Conservation (phyloP, 352 stramenopile species). For the Thalassiosira hispida region DNA sequence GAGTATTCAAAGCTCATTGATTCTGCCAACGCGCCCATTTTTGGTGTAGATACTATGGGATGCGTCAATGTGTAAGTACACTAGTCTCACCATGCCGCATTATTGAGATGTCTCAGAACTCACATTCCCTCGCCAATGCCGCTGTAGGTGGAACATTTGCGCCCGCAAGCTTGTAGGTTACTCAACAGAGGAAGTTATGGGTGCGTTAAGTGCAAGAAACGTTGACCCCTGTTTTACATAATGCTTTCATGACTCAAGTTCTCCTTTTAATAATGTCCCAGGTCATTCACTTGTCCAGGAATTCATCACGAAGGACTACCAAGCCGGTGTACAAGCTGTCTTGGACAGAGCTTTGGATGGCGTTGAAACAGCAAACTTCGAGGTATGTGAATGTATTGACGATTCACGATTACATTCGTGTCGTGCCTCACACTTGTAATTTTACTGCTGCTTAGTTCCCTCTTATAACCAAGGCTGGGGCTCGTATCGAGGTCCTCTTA, state of each 20-base stretch:
- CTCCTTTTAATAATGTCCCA: conserved; percentile 88
- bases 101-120: no score
- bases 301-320: conserved; percentile 86
- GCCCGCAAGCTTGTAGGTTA: conserved; percentile 86
- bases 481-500: conserved; percentile 40
- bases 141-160: conserved; percentile 87
- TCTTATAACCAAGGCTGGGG: conserved; percentile 25
- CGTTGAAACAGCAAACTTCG: conserved; percentile 70
- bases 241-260: conserved; percentile 86
- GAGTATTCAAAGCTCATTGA: conserved; percentile 64
- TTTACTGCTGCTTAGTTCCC: no score
- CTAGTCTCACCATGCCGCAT: conserved; percentile 87
- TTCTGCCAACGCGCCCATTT: conserved; percentile 67
- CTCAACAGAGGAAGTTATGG: conserved; percentile 87
- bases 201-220: no score
- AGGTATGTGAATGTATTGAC: no score
- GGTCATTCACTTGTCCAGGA: conserved; percentile 58
- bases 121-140: no score
- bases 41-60: conserved; percentile 81
- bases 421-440: no score
- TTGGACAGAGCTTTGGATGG: conserved; percentile 53
- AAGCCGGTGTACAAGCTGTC: conserved; percentile 75
- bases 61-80: conserved; percentile 86
- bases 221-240: no score
- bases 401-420: no score